phyloP scores from a whole-genome alignment of 164 flowering plant species.

The Sedum album region DNA sequence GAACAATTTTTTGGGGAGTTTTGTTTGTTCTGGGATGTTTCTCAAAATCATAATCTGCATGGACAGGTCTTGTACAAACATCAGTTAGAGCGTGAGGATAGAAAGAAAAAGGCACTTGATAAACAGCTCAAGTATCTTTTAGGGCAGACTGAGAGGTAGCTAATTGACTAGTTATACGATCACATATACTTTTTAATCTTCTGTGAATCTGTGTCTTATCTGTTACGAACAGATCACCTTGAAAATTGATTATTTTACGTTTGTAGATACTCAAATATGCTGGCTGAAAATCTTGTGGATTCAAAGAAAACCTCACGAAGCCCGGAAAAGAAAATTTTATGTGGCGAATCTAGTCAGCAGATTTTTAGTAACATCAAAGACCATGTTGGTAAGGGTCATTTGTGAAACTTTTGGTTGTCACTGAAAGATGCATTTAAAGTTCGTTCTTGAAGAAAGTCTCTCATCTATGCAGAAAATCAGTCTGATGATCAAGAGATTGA shows the following conservation, averaged over 20 bases:
- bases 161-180: background rate
- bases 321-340: conserved; percentile 19
- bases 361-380: conserved; percentile 14
- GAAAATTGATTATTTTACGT: conserved; percentile 10
- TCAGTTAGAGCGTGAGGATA: conserved; percentile 82
- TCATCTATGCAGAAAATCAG: conserved; percentile 26
- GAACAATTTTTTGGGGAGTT: background rate
- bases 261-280: conserved; percentile 95
- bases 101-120: conserved; percentile 87
- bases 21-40: background rate
- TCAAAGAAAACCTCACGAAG: conserved; percentile 22
- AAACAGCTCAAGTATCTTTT: conserved; percentile 94
- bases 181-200: background rate
- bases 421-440: conserved; percentile 1
- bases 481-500: conserved; percentile 30
- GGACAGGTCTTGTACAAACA: conserved; percentile 89
- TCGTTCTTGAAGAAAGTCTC: background rate
- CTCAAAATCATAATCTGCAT: background rate
- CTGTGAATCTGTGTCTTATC: background rate
- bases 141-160: conserved; percentile 96
- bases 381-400: conserved; percentile 17
- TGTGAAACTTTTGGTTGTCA: conserved; percentile 8
- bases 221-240: background rate
- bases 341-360: conserved; percentile 20
- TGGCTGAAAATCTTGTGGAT: conserved; percentile 88